Percentiles rank a stretch among this genome's conserved stretches.
These are phyloP conservation scores for Pseudonitzschia pungens DNA, from an alignment of 108 stramenopile species.

Conservation along the genomic window DNA sequence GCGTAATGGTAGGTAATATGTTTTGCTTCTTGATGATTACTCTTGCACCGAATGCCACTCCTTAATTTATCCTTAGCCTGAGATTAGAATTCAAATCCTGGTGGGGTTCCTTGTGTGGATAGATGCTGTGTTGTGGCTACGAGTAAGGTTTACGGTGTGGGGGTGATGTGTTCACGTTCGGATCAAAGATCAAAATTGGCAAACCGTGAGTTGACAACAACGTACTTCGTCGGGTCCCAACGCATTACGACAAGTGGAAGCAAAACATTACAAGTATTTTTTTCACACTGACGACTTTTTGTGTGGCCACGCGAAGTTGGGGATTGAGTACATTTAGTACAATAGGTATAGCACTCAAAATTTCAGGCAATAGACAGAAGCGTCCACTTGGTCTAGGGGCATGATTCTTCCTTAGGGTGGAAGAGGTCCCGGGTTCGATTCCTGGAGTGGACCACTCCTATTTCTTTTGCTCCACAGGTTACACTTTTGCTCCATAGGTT, in stretches of 20 bases:
- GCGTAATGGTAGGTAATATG: background rate
- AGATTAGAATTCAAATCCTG: too few species aligned
- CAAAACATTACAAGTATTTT: background rate
- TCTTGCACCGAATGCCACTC: too few species aligned
- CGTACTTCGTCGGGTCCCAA: background rate
- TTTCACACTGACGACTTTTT: background rate
- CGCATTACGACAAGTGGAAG: background rate
- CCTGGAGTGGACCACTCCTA: slow-evolving; percentile 66
- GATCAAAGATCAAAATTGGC: background rate
- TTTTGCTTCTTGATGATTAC: too few species aligned
- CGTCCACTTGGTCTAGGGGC: slow-evolving; percentile 66
- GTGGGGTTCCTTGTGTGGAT: background rate
- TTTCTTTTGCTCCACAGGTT: too few species aligned
- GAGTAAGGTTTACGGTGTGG: background rate
- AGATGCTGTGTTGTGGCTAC: too few species aligned
- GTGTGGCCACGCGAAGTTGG: background rate
- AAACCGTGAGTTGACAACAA: background rate
- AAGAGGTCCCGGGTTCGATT: slow-evolving; percentile 91
- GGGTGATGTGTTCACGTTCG: slow-evolving; percentile 1
- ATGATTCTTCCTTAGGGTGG: slow-evolving; percentile 83
- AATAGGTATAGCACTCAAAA: too few species aligned
- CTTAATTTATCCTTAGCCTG: too few species aligned
- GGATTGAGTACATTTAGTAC: too few species aligned
- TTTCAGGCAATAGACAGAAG: background rate
- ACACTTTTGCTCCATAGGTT: too few species aligned